A percentile compares a stretch with the other conserved stretches of the same genome.
Conservation (phyloP, 2,329 filamentous ascomycete genomes). For the Rugonectria rugulosa region DNA sequence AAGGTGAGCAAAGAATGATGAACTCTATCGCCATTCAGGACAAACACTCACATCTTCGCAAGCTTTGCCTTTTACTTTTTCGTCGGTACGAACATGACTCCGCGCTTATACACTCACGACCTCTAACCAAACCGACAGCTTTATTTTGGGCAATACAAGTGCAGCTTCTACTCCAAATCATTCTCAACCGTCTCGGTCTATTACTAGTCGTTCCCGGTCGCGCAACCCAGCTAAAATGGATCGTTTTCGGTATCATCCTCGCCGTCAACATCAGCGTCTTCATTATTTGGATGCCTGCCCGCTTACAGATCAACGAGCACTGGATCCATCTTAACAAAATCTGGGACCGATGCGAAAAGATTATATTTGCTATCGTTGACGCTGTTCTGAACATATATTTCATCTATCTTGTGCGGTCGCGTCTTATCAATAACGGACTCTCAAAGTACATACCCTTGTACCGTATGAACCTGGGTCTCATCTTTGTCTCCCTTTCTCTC, state of each 20-base stretch:
- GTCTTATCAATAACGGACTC: constrained; percentile 55
- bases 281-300: constrained; percentile 62
- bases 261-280: constrained; percentile 61
- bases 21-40: not conserved
- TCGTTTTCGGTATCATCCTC: constrained; percentile 53
- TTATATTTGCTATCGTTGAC: constrained; percentile 58
- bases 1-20: constrained; percentile 20
- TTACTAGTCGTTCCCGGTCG: constrained; percentile 50
- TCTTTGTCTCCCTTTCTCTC: constrained; percentile 36
- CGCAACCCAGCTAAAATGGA: constrained; percentile 51
- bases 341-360: constrained; percentile 63
- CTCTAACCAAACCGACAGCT: constrained; percentile 1
- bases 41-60: not conserved
- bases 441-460: constrained; percentile 57
- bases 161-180: constrained; percentile 61
- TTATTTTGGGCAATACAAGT: constrained; percentile 52
- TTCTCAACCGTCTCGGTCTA: constrained; percentile 60
- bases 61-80: constrained; percentile 36
- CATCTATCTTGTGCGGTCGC: constrained; percentile 52
- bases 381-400: constrained; percentile 59
- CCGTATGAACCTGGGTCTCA: constrained; percentile 39
- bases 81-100: constrained; percentile 23
- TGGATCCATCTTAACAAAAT: constrained; percentile 56
- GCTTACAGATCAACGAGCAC: constrained; percentile 49
- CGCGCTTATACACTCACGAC: not conserved